These are phyloP conservation scores for Solanum microdontum DNA, from an alignment of 257 asterid genomes.

Conservation along the genomic window DNA sequence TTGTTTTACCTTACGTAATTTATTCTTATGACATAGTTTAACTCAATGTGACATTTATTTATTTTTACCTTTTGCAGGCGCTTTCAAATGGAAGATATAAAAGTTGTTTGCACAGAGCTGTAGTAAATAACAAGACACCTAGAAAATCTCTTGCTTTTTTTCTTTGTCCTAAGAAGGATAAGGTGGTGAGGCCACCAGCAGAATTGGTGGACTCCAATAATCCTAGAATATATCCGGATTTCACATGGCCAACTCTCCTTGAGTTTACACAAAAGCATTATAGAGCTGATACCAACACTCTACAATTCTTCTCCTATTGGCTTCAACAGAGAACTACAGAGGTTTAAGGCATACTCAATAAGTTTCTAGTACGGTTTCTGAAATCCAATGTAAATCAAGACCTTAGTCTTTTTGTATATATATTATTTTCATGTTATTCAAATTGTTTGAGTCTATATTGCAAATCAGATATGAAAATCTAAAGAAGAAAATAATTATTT, in stretches of 20 bases:
- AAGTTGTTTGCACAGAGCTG: slow-evolving; percentile 11
- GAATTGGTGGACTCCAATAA: not conserved
- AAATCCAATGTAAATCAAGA: not conserved
- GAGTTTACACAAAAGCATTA: slow-evolving; percentile 5
- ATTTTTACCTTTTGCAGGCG: not conserved
- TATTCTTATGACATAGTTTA: no score
- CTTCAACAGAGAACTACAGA: not conserved
- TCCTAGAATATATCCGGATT: slow-evolving; percentile 6
- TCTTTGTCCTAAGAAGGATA: slow-evolving; percentile 1
- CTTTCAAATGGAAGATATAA: slow-evolving; percentile 4
- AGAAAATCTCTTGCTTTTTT: slow-evolving; percentile 7
- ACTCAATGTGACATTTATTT: not conserved
- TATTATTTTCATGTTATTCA: not conserved
- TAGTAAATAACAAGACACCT: slow-evolving; percentile 3
- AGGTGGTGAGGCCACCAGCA: slow-evolving; percentile 3
- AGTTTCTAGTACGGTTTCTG: not conserved
- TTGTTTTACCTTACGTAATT: no score
- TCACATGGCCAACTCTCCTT: slow-evolving; percentile 1
- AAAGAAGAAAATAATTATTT: not conserved
- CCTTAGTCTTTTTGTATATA: not conserved
- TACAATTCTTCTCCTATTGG: not conserved
- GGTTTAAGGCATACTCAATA: not conserved
- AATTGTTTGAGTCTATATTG: not conserved
- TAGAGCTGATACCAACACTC: slow-evolving; percentile 2
- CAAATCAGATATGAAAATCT: not conserved